Percentiles rank a stretch among this genome's conserved stretches.
These are phyloP conservation scores for Vigna trinervia DNA, from an alignment of 306 rosid genomes.

Conservation along the genomic window DNA sequence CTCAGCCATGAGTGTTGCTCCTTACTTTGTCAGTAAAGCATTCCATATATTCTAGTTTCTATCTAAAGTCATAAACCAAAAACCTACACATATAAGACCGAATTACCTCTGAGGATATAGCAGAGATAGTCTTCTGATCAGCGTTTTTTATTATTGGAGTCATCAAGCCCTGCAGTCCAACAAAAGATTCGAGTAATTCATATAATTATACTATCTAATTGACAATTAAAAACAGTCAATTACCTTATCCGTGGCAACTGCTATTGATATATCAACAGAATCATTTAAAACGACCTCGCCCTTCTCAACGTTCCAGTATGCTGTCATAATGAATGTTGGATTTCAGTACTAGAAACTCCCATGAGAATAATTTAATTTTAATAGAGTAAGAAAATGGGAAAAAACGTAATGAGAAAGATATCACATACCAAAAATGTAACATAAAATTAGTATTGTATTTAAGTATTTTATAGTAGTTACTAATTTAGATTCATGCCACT, in stretches of 20 bases:
- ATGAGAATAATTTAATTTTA: conserved; percentile 34
- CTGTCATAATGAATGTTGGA: conserved; percentile 55
- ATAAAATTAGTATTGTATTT: conserved; percentile 2
- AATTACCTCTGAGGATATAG: conserved; percentile 85
- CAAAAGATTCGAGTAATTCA: conserved; percentile 37
- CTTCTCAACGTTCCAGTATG: conserved; percentile 85
- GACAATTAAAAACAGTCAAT: conserved; percentile 38
- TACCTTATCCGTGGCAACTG: conserved; percentile 99
- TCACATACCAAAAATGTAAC: conserved; percentile 18
- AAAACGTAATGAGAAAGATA: conserved; percentile 25
- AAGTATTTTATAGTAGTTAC: conserved; percentile 6
- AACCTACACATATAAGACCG: conserved; percentile 16
- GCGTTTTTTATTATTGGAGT: conserved; percentile 96
- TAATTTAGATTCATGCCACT: not conserved
- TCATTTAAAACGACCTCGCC: conserved; percentile 64
- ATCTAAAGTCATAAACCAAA: conserved; percentile 25
- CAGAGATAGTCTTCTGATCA: conserved; percentile 87
- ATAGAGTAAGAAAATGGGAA: conserved; percentile 8
- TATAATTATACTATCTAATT: conserved; percentile 23
- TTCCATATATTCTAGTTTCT: not conserved
- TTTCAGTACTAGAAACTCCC: conserved; percentile 40
- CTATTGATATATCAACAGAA: conserved; percentile 92
- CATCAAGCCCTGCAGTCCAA: conserved; percentile 82
- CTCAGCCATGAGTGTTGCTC: not conserved
- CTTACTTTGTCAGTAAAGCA: not conserved